Conservation (phyloP, 75 land plant species). For the Selaginella moellendorffii region DNA sequence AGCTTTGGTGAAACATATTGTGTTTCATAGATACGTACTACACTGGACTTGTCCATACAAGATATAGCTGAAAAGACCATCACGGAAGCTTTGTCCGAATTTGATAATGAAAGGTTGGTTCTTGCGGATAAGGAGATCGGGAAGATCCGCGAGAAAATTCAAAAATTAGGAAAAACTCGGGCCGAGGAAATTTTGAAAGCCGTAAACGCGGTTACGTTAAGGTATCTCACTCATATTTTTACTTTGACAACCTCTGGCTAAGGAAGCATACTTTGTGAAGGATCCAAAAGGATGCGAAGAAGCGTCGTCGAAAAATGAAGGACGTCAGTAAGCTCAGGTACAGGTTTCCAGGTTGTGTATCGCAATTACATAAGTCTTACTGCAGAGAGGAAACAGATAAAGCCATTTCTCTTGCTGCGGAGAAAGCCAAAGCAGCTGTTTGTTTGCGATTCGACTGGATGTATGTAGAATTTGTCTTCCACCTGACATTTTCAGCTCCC, state of each 20-base stretch:
- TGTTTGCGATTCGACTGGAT: not conserved
- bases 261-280: too few relatives aligned
- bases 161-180: slow-evolving; percentile 16
- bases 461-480: too few relatives aligned
- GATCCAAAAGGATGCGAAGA: not conserved
- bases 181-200: slow-evolving; percentile 20
- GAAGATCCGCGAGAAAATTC: slow-evolving; percentile 19
- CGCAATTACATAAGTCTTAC: not conserved
- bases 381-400: not conserved
- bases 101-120: slow-evolving; percentile 25
- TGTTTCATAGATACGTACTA: slow-evolving; percentile 26
- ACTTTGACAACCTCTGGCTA: too few relatives aligned
- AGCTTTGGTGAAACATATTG: not conserved
- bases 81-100: slow-evolving; percentile 16
- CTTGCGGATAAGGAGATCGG: slow-evolving; percentile 19
- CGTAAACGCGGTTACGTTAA: not conserved
- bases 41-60: slow-evolving; percentile 35
- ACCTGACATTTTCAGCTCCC: too few relatives aligned
- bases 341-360: not conserved
- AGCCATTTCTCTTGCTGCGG: not conserved
- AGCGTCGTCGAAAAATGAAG: not conserved
- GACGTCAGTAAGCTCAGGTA: not conserved
- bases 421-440: not conserved
- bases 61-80: slow-evolving; percentile 34
- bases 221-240: not conserved